Percentiles rank a stretch among this genome's conserved stretches.
phyloP scores from a whole-genome alignment of 805 yeast genomes.

The Pichia heedii region DNA sequence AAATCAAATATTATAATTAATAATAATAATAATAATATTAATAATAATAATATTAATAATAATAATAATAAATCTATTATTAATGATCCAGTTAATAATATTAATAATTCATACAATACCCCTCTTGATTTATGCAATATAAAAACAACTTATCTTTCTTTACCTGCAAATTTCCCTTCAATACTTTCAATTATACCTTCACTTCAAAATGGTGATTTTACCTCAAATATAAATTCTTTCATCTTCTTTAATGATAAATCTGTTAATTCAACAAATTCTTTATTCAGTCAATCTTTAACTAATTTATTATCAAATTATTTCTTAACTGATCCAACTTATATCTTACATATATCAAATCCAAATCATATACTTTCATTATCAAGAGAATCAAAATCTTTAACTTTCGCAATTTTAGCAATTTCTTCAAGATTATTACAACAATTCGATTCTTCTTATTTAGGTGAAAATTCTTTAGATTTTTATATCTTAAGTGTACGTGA shows the following conservation, averaged over 20 bases:
- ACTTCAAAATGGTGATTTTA: conserved; percentile 3
- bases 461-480: conserved; percentile 22
- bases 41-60: background rate
- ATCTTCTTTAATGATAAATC: conserved; percentile 10
- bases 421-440: conserved; percentile 23
- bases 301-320: conserved; percentile 8
- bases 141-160: conserved; percentile 4
- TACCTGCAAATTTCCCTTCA: conserved; percentile 7
- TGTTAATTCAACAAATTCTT: conserved; percentile 1
- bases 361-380: conserved; percentile 29
- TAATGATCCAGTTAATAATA: background rate
- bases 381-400: conserved; percentile 24
- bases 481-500: conserved; percentile 24
- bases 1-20: background rate
- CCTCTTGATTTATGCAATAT: no score
- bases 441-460: conserved; percentile 12
- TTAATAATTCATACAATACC: background rate
- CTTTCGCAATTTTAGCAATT: conserved; percentile 22
- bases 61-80: background rate
- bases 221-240: conserved; percentile 6
- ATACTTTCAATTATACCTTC: conserved; percentile 7
- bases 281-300: conserved; percentile 6
- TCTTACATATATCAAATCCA: conserved; percentile 7
- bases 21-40: background rate
- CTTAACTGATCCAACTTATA: conserved; percentile 8